Evolutionary conservation across 352 stramenopile species (phyloP).

Genomic region (Phytophthora palmivora): DNA sequence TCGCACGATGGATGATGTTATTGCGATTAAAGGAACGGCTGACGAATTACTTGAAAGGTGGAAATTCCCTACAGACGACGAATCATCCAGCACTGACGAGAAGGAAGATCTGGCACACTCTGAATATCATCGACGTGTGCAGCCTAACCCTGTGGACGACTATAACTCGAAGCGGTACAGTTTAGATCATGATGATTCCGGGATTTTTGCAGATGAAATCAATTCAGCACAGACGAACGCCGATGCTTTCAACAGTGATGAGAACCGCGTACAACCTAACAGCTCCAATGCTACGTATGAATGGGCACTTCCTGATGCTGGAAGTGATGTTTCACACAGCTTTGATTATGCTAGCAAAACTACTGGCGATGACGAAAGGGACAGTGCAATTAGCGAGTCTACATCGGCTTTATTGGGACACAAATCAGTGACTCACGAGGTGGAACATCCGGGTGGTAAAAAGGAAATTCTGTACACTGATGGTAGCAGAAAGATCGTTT

Average conservation of each 20-base stretch:
- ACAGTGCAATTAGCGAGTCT: constrained; percentile 9
- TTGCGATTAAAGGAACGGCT: constrained; percentile 48
- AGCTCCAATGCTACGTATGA: constrained; percentile 13
- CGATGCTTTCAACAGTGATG: constrained; percentile 1
- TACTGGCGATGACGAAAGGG: constrained; percentile 2
- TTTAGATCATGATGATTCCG: constrained; percentile 29
- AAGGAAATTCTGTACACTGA: constrained; percentile 66
- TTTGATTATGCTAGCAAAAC: constrained; percentile 2
- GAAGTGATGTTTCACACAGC: constrained; percentile 13
- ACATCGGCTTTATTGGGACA: constrained; percentile 21
- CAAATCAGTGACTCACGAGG: constrained; percentile 42
- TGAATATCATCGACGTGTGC: constrained; percentile 8
- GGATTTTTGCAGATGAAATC: not conserved
- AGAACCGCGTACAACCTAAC: not conserved
- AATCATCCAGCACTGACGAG: not conserved
- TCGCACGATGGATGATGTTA: constrained; percentile 46
- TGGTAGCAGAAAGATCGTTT: constrained; percentile 81
- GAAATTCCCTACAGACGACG: constrained; percentile 22
- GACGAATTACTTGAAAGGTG: constrained; percentile 50
- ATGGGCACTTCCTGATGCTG: constrained; percentile 28
- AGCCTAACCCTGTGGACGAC: constrained; percentile 21
- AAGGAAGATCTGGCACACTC: constrained; percentile 3
- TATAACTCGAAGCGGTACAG: constrained; percentile 49
- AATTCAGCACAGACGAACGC: not conserved
- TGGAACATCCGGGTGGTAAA: constrained; percentile 66